phyloP scores from a whole-genome alignment of 2,329 filamentous ascomycete genomes.

The Stagonosporopsis cucurbitacearum region DNA sequence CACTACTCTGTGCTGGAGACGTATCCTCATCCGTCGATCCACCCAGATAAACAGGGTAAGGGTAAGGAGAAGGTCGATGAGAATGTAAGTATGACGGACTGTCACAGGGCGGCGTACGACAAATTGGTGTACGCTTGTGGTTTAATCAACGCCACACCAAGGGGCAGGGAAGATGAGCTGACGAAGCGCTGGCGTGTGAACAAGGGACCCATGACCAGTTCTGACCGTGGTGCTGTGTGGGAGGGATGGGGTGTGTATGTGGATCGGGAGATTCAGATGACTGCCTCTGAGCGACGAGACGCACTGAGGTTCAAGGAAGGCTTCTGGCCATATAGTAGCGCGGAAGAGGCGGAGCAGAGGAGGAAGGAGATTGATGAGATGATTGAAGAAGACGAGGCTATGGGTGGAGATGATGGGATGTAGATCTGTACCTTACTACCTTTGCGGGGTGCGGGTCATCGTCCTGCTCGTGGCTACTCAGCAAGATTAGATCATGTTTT shows the following conservation, averaged over 20 bases:
- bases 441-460: background rate
- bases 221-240: slow-evolving; percentile 39
- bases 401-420: background rate
- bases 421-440: background rate
- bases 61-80: background rate
- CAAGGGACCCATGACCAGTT: slow-evolving; percentile 28
- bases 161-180: slow-evolving; percentile 30
- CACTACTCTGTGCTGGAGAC: slow-evolving; percentile 31
- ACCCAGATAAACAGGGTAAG: background rate
- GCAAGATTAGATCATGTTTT: background rate
- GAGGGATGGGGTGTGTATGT: slow-evolving; percentile 40
- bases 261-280: slow-evolving; percentile 29
- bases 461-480: background rate
- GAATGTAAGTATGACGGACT: background rate
- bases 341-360: slow-evolving; percentile 18
- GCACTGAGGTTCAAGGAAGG: background rate
- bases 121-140: slow-evolving; percentile 27
- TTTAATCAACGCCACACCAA: slow-evolving; percentile 21
- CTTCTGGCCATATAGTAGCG: background rate
- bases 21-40: slow-evolving; percentile 20
- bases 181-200: slow-evolving; percentile 42
- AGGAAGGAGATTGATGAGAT: slow-evolving; percentile 30
- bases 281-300: slow-evolving; percentile 24
- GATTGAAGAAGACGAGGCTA: slow-evolving; percentile 20
- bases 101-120: slow-evolving; percentile 29